These are phyloP conservation scores for Ehretia macrophylla DNA, from an alignment of 257 asterid species.

Conservation along the genomic window DNA sequence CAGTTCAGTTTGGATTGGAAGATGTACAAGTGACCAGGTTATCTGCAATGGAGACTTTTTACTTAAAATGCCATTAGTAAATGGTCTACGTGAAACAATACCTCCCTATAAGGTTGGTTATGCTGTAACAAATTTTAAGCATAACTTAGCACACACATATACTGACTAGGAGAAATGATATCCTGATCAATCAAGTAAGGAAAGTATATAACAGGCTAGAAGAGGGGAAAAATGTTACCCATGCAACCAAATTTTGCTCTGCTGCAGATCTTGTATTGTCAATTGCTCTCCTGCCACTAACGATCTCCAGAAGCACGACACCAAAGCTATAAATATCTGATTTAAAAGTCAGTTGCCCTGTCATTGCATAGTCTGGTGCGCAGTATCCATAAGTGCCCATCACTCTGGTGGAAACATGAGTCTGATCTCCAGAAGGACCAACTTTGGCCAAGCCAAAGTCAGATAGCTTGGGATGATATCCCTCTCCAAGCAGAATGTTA, in stretches of 20 bases:
- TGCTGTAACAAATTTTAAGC: no score
- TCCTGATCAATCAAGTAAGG: not conserved
- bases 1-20: no score
- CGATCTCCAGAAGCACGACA: conserved; percentile 73
- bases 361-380: conserved; percentile 87
- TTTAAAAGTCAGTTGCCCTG: conserved; percentile 75
- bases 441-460: conserved; percentile 86
- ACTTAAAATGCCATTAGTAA: no score
- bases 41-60: no score
- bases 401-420: conserved; percentile 84
- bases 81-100: no score
- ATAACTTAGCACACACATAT: no score
- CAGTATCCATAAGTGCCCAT: conserved; percentile 94
- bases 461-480: conserved; percentile 59
- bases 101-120: no score
- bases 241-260: conserved; percentile 55
- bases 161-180: not conserved
- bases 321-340: conserved; percentile 88
- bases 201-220: not conserved
- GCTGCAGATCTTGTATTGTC: conserved; percentile 35
- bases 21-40: no score
- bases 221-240: conserved; percentile 41
- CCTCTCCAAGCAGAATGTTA: conserved; percentile 69
- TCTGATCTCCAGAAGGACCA: conserved; percentile 69
- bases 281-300: conserved; percentile 74